Conservation (phyloP, 192 early-diverging fungal genomes). For the Spinellus fusiger region DNA sequence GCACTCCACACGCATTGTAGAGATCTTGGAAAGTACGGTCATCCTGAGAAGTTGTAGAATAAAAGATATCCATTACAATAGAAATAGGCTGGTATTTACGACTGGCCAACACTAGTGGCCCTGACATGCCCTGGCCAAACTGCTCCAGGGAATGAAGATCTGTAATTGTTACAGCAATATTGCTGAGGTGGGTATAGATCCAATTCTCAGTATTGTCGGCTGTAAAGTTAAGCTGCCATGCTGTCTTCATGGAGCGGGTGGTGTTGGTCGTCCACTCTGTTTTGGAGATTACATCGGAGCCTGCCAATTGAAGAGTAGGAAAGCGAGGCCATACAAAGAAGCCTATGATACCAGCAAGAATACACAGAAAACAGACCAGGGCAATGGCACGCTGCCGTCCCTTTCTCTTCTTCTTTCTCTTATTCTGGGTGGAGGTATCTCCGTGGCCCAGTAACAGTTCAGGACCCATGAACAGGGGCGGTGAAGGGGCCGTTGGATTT, state of each 20-base stretch:
- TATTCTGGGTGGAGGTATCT: not conserved
- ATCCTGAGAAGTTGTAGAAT: slow-evolving; percentile 3
- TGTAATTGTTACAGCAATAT: not conserved
- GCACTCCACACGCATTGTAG: slow-evolving; percentile 8
- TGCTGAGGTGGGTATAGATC: slow-evolving; percentile 16
- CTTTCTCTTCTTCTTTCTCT: not conserved
- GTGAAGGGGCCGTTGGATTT: too few species aligned
- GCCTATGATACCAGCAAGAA: slow-evolving; percentile 14
- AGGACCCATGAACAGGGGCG: too few species aligned
- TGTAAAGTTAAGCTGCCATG: slow-evolving; percentile 22
- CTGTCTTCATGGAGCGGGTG: not conserved
- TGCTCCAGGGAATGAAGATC: slow-evolving; percentile 4
- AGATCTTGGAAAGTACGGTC: slow-evolving; percentile 13
- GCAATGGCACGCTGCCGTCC: not conserved
- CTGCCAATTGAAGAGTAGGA: slow-evolving; percentile 4
- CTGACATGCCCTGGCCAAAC: slow-evolving; percentile 15
- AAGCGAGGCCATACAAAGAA: slow-evolving; percentile 29
- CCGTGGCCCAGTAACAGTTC: too few species aligned
- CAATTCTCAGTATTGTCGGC: slow-evolving; percentile 24
- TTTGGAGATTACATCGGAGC: not conserved
- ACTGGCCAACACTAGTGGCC: not conserved
- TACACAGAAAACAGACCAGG: too few species aligned
- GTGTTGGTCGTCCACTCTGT: slow-evolving; percentile 11
- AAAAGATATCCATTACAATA: slow-evolving; percentile 14
- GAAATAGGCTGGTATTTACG: not conserved